Conservation (phyloP, 2,329 filamentous ascomycete species). For the Stagonosporopsis tanaceti region DNA sequence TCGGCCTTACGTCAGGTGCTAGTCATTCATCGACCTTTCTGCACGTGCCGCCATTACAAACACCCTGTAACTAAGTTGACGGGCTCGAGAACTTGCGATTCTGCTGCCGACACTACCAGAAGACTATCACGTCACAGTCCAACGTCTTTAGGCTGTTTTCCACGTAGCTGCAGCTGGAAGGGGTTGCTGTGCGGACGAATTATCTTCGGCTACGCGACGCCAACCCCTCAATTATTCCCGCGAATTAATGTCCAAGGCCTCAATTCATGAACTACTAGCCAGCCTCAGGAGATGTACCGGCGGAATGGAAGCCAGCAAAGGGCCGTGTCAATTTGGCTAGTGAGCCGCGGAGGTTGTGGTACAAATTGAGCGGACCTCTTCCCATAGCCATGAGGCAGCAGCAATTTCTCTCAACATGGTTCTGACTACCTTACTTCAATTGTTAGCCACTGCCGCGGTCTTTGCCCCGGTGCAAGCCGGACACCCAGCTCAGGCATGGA, state of each 20-base stretch:
- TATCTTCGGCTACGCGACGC: slow-evolving; percentile 23
- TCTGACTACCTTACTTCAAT: slow-evolving; percentile 15
- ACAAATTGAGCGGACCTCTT: slow-evolving; percentile 26
- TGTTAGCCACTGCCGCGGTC: slow-evolving; percentile 32
- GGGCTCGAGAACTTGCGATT: not conserved
- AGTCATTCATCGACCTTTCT: not conserved
- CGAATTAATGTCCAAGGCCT: slow-evolving; percentile 24
- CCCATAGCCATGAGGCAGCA: not conserved
- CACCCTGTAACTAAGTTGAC: no score
- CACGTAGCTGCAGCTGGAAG: slow-evolving; percentile 10
- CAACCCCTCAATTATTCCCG: slow-evolving; percentile 22
- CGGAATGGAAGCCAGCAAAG: slow-evolving; percentile 24
- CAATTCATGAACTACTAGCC: slow-evolving; percentile 17
- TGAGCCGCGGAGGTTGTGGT: slow-evolving; percentile 3
- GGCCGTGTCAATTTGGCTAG: slow-evolving; percentile 9
- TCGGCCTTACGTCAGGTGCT: not conserved
- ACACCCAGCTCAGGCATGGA: slow-evolving; percentile 40
- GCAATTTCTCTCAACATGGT: slow-evolving; percentile 22
- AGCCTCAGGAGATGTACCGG: slow-evolving; percentile 17
- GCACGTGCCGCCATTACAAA: no score
- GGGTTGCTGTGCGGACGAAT: slow-evolving; percentile 27
- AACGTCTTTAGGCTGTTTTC: slow-evolving; percentile 17
- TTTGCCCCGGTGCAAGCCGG: slow-evolving; percentile 28
- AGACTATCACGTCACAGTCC: not conserved
- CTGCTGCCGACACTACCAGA: not conserved